Evolutionary conservation across 2,329 filamentous ascomycete genomes (phyloP).

Genomic region (Fusarium subglutinans): DNA sequence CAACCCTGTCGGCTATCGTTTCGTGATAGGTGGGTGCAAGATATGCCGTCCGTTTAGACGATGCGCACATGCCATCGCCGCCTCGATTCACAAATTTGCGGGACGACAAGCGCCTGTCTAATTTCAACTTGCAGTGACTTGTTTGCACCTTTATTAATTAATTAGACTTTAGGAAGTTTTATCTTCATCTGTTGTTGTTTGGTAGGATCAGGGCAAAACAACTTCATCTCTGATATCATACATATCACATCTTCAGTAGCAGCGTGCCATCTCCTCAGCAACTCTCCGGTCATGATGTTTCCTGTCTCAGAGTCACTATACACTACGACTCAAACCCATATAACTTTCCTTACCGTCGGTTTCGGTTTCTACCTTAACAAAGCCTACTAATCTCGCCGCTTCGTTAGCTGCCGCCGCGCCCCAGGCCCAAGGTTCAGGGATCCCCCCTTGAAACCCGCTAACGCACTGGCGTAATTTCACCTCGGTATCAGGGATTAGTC

Average conservation of each 20-base stretch:
- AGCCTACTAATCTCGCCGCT: slow-evolving; percentile 32
- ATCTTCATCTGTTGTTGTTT: slow-evolving; percentile 2
- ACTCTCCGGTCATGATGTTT: not conserved
- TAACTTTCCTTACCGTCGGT: slow-evolving; percentile 14
- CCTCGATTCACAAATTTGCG: slow-evolving; percentile 31
- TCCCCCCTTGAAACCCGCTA: slow-evolving; percentile 66
- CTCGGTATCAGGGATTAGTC: slow-evolving; percentile 55
- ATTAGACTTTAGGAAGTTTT: slow-evolving; percentile 11
- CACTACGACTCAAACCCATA: not conserved
- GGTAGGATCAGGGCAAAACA: not conserved
- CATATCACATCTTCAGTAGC: not conserved
- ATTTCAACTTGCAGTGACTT: slow-evolving; percentile 28
- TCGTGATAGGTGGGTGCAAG: slow-evolving; percentile 43
- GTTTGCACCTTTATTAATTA: slow-evolving; percentile 16
- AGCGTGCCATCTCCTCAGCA: not conserved
- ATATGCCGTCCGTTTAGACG: slow-evolving; percentile 41
- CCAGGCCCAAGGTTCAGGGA: slow-evolving; percentile 38
- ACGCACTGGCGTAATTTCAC: slow-evolving; percentile 59
- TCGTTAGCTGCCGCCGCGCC: slow-evolving; percentile 37
- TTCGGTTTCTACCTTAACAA: slow-evolving; percentile 23
- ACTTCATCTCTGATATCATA: not conserved
- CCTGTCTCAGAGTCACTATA: not conserved
- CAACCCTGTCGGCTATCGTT: slow-evolving; percentile 29
- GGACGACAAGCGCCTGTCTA: slow-evolving; percentile 30
- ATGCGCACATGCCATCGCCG: slow-evolving; percentile 28